These are phyloP conservation scores for Candida sakaeoensis DNA, from an alignment of 805 yeast species.

Conservation along the genomic window DNA sequence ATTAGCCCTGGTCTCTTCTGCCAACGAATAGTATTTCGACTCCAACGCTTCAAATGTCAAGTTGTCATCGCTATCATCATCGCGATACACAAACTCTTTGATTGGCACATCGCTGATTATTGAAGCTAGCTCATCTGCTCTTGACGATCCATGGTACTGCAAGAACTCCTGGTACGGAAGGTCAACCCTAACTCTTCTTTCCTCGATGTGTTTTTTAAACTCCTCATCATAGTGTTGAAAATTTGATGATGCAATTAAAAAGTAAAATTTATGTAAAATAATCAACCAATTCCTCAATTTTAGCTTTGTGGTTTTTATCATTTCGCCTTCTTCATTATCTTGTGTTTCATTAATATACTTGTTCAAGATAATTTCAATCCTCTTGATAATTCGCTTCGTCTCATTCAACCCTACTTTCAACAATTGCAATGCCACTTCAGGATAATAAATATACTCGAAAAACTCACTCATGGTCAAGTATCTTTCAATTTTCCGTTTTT, in stretches of 20 bases:
- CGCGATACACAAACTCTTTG: constrained; percentile 9
- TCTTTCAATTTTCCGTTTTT: constrained; percentile 44
- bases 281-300: constrained; percentile 52
- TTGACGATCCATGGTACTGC: constrained; percentile 8
- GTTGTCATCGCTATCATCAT: constrained; percentile 9
- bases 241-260: constrained; percentile 71
- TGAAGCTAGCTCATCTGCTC: constrained; percentile 20
- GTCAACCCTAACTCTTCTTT: constrained; percentile 11
- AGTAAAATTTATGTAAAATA: constrained; percentile 69
- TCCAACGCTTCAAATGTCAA: neutral
- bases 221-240: constrained; percentile 48
- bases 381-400: constrained; percentile 21
- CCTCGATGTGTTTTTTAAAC: constrained; percentile 22
- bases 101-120: constrained; percentile 17
- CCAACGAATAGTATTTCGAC: constrained; percentile 26
- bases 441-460: constrained; percentile 52
- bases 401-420: constrained; percentile 41
- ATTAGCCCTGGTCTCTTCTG: constrained; percentile 32
- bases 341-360: constrained; percentile 19
- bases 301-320: constrained; percentile 18
- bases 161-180: constrained; percentile 7
- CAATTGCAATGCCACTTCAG: constrained; percentile 46
- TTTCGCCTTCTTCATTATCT: constrained; percentile 20
- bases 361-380: constrained; percentile 18
- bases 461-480: constrained; percentile 65